Conservation (phyloP, 495 filamentous ascomycete genomes). For the Neurospora sp. region DNA sequence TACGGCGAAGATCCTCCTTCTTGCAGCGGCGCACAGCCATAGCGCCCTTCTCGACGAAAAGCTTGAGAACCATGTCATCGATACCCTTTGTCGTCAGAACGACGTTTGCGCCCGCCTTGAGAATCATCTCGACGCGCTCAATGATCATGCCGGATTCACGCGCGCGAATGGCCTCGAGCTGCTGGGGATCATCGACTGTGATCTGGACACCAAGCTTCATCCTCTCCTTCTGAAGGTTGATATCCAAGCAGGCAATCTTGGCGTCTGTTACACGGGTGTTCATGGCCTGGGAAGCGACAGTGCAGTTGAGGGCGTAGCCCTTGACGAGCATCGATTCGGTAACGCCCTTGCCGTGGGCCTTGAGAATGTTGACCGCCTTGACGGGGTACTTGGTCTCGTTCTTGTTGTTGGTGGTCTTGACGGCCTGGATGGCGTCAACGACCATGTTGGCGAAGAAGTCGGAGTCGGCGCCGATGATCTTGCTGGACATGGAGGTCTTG, state of each 20-base stretch:
- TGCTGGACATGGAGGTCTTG: slow-evolving; percentile 98
- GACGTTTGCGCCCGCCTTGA: slow-evolving; percentile 95
- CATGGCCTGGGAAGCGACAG: slow-evolving; percentile 97
- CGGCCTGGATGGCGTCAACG: slow-evolving; percentile 91
- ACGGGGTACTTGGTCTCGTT: slow-evolving; percentile 93
- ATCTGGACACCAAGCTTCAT: slow-evolving; percentile 99
- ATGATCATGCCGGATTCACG: slow-evolving; percentile 87
- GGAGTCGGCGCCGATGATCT: slow-evolving; percentile 92
- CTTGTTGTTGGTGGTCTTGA: slow-evolving; percentile 84
- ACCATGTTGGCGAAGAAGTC: slow-evolving; percentile 97
- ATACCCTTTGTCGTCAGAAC: slow-evolving; percentile 97
- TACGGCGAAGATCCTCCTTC: slow-evolving; percentile 94
- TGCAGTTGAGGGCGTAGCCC: slow-evolving; percentile 97
- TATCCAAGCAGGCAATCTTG: slow-evolving; percentile 94
- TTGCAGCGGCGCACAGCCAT: slow-evolving; percentile 97
- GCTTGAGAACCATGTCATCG: slow-evolving; percentile 88
- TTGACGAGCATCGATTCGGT: slow-evolving; percentile 85
- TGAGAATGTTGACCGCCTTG: slow-evolving; percentile 97
- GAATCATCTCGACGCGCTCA: slow-evolving; percentile 91
- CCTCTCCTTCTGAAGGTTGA: slow-evolving; percentile 96
- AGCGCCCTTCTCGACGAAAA: slow-evolving; percentile 87
- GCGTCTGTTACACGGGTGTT: slow-evolving; percentile 84
- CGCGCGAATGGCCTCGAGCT: slow-evolving; percentile 92
- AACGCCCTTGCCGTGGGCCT: slow-evolving; percentile 90
- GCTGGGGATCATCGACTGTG: slow-evolving; percentile 91